Base-by-base conservation (phyloP, 768 basidiomycete species). In the Lepiota subincarnata region DNA sequence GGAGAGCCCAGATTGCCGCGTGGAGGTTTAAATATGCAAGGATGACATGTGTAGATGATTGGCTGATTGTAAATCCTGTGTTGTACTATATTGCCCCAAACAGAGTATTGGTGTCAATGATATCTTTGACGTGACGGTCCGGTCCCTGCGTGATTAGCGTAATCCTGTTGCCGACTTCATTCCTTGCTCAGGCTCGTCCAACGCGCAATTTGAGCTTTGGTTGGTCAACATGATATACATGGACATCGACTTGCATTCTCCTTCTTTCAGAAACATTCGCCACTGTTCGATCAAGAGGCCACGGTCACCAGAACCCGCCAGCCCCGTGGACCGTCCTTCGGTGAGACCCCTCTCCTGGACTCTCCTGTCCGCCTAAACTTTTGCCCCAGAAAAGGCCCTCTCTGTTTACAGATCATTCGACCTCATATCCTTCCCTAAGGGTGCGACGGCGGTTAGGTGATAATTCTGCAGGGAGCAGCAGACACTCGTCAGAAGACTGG, bases 1-100 rank as follows among this genome's bases (percentile, higher is more conserved):
- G 83, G 75, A 11, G 90, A 92, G 66, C 86, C 90, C 18, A 81
- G 75, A 65, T 69, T 92, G 55, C 90, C 90, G 39, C 80, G 90
- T 60, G 71, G 66, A 46, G 72, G 73, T 11, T 66, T 87, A 57
- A 68, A 84, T 50, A 73, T 88, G 66, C 82, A 82, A 62, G 79
- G 78, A 61, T 80, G 64, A 69, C n/a, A 12, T 31, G 16, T 48
- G 18, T 47, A 47, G 53, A 20, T 34, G 19, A 31, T 41, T 38
- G 18, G 10, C 34, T 36, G 16, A 53, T 28, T 44, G 8, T 37
- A 26, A 37, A 26, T 6, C 28, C 28, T 53, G 44, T 40, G 48
- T 13, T 22, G 28, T 43, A 35, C 31, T 20, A 18, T 35, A n/a
- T 42, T 38, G 41, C 39, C 40, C 40, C 16, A 10, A 12, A 22